Evolutionary conservation across 257 asterid species (phyloP).

Genomic region (Solanum habrochaites): DNA sequence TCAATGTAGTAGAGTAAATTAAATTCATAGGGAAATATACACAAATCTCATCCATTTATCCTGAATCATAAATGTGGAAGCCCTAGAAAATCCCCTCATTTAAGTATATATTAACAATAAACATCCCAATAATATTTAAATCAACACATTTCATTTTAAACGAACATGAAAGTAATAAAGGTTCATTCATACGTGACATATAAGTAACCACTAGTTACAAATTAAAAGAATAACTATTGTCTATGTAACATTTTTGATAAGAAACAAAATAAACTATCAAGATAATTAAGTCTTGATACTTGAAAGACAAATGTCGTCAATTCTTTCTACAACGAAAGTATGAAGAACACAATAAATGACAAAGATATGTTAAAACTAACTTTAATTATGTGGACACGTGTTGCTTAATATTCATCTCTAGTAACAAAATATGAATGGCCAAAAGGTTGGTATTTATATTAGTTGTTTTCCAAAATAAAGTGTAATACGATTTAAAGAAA

Average conservation of each 20-base stretch:
- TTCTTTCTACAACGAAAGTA: background rate
- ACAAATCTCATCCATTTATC: background rate
- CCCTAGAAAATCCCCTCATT: background rate
- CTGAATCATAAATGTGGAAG: background rate
- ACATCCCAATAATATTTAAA: background rate
- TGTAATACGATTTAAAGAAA: background rate
- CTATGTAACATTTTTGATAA: background rate
- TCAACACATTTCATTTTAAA: background rate
- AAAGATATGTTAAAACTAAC: background rate
- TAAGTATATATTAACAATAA: background rate
- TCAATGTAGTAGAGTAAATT: background rate
- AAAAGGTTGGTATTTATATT: background rate
- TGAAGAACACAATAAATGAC: background rate
- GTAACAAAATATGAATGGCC: background rate
- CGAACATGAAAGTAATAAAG: background rate
- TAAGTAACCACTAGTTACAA: background rate
- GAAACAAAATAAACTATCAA: background rate
- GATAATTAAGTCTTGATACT: background rate
- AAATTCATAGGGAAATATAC: background rate
- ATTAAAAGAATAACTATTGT: background rate
- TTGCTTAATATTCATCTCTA: background rate
- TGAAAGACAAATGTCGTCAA: background rate
- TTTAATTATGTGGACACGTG: background rate
- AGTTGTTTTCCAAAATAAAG: background rate
- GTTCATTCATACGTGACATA: background rate